phyloP scores from a whole-genome alignment of 2,329 filamentous ascomycete genomes.

The Rhinocladiella mackenziei region DNA sequence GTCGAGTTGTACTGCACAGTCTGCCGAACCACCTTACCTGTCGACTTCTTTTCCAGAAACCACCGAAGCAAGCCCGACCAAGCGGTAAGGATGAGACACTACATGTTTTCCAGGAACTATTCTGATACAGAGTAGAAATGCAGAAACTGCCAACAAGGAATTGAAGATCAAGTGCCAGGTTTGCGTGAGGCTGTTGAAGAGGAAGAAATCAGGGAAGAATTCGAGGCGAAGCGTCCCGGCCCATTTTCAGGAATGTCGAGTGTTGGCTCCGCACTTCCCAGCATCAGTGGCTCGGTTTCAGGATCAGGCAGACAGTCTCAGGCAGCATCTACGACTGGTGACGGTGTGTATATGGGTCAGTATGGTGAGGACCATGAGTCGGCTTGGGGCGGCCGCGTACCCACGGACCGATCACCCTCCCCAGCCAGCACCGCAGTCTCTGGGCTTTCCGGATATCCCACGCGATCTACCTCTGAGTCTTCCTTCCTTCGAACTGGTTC shows the following conservation, averaged over 20 bases:
- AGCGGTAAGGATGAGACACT: slow-evolving; percentile 39
- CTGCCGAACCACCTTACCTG: slow-evolving; percentile 45
- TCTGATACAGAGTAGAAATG: slow-evolving; percentile 39
- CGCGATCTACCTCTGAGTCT: neutral
- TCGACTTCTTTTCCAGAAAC: slow-evolving; percentile 49
- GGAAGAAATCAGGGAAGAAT: slow-evolving; percentile 30
- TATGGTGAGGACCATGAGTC: slow-evolving; percentile 1
- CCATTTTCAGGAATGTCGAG: slow-evolving; percentile 8
- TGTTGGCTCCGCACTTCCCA: slow-evolving; percentile 12
- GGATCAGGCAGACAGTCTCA: neutral
- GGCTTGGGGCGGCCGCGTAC: slow-evolving; percentile 8
- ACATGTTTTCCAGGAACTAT: neutral
- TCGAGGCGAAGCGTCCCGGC: neutral
- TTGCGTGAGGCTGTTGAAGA: slow-evolving; percentile 32
- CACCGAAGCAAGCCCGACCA: slow-evolving; percentile 46
- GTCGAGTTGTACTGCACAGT: slow-evolving; percentile 48
- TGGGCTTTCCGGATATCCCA: neutral
- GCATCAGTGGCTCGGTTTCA: slow-evolving; percentile 4
- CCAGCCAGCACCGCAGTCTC: slow-evolving; percentile 3
- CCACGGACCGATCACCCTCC: slow-evolving; percentile 1
- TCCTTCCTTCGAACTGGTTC: slow-evolving; percentile 1
- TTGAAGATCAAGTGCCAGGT: slow-evolving; percentile 34
- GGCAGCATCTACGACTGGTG: slow-evolving; percentile 2
- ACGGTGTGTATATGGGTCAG: slow-evolving; percentile 3
- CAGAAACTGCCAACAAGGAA: slow-evolving; percentile 37